phyloP scores from a whole-genome alignment of 2,329 filamentous ascomycete species.

The Parascedosporium putredinis region DNA sequence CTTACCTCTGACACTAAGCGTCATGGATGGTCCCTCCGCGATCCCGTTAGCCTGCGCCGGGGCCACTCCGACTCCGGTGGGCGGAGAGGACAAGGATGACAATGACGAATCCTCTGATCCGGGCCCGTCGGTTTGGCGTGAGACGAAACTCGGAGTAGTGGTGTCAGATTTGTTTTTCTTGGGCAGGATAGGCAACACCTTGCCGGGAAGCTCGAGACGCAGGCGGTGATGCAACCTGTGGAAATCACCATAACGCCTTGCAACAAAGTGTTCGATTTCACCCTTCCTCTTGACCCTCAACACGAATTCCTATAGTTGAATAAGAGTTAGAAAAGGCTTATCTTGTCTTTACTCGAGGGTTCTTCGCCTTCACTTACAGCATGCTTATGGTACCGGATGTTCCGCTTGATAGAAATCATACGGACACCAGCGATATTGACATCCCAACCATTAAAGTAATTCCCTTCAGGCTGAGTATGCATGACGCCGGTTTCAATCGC shows the following conservation, averaged over 20 bases:
- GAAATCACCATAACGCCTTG: conserved; percentile 83
- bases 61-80: conserved; percentile 31
- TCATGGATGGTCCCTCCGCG: not conserved
- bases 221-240: conserved; percentile 66
- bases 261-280: conserved; percentile 67
- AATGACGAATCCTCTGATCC: conserved; percentile 72
- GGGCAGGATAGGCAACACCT: conserved; percentile 75
- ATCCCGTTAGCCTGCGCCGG: not conserved
- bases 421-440: conserved; percentile 89
- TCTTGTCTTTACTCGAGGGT: not conserved
- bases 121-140: conserved; percentile 44
- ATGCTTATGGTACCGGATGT: conserved; percentile 82
- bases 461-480: conserved; percentile 78
- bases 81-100: conserved; percentile 67
- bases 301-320: conserved; percentile 63
- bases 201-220: conserved; percentile 78
- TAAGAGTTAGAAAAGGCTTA: not conserved
- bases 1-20: conserved; percentile 30
- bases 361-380: conserved; percentile 46
- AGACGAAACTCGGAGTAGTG: conserved; percentile 45
- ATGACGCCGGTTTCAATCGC: conserved; percentile 86
- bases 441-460: conserved; percentile 93
- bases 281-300: conserved; percentile 73
- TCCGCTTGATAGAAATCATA: conserved; percentile 70
- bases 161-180: conserved; percentile 83